Base-by-base conservation (phyloP, 345 rosid genomes). In the Moricandia moricandioides region DNA sequence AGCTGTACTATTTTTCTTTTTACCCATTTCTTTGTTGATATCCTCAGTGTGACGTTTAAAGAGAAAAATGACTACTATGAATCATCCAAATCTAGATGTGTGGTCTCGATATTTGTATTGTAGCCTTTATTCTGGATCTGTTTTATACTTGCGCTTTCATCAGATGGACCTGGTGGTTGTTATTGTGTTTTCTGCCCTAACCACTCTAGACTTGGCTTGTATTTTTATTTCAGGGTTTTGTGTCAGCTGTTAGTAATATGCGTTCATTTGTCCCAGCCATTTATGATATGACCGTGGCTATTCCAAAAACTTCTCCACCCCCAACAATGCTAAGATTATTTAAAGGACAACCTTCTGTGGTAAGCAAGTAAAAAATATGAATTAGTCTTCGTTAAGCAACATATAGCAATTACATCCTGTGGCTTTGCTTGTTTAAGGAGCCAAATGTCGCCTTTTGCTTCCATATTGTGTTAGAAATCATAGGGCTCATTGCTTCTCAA, bases 221-320 rank as follows among this genome's bases (percentile, higher is more conserved):
- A 37, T 33, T 67, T 43, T 72, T 62, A 56, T 81, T 82, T 60
- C 88, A 94, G 99, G 99, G 97, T 43, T 94, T 94, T 84, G 97
- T 94, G 67, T 81, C 99, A 78, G 95, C 98, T 16, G 97, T 91
- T 68, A 86, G 85, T 80, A 86, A 95, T 58, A 85, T 95, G 97
- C 92, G 99, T 47, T 82, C 93, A 29, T 95, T 95, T 81, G 93
- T 92, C 66, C 99, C 97, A 51, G 97, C 97, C 78, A 86, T 95
- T 73, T 95, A 95, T 82, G 96, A 95, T 78, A 83, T 87, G 61
- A 92, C 99, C 30, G 88, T 88, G 73, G 85, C 90, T 63, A 89
- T 95, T 74, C 92, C 95, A 4, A 87, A 83, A 83, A 78, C 80
- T 51, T 88, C 96, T 51, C 85, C 92, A 7, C 81, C 88, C 27